Percentiles rank a stretch among this genome's conserved stretches.
These are phyloP conservation scores for Leucocoprinus sp. DNA, from an alignment of 768 basidiomycete species.

Conservation along the genomic window DNA sequence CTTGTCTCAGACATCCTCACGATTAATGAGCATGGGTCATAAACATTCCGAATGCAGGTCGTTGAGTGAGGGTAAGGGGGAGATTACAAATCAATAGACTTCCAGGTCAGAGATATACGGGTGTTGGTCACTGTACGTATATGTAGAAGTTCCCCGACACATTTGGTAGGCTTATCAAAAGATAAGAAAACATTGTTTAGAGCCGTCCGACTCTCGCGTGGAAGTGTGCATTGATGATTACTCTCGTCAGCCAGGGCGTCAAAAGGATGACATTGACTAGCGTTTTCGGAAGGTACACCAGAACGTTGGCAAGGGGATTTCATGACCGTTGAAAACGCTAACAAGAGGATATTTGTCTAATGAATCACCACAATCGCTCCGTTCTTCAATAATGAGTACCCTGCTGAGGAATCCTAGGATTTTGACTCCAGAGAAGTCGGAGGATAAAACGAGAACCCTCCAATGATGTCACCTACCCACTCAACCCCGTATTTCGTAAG, in stretches of 20 bases:
- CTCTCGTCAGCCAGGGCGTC: background rate
- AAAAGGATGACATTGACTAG: constrained; percentile 8
- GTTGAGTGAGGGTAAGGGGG: constrained; percentile 1
- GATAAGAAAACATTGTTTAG: background rate
- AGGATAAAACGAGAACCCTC: background rate
- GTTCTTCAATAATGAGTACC: background rate
- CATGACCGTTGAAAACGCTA: constrained; percentile 4
- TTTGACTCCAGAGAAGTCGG: background rate
- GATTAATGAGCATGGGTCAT: background rate
- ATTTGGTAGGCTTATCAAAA: no score
- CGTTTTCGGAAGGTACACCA: constrained; percentile 1
- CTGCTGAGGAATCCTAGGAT: constrained; percentile 8
- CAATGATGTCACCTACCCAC: constrained; percentile 7
- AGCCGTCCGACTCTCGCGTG: background rate
- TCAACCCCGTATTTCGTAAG: background rate
- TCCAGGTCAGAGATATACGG: constrained; percentile 1
- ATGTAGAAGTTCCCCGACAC: no score
- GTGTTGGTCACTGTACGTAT: background rate
- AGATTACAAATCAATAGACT: constrained; percentile 6
- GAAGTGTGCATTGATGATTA: background rate
- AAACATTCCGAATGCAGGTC: background rate
- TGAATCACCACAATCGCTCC: constrained; percentile 7
- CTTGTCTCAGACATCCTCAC: background rate
- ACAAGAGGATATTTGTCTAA: background rate
- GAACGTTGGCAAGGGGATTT: constrained; percentile 8